phyloP scores from a whole-genome alignment of 805 yeast genomes.

The Kluyveromyces wickerhamii region DNA sequence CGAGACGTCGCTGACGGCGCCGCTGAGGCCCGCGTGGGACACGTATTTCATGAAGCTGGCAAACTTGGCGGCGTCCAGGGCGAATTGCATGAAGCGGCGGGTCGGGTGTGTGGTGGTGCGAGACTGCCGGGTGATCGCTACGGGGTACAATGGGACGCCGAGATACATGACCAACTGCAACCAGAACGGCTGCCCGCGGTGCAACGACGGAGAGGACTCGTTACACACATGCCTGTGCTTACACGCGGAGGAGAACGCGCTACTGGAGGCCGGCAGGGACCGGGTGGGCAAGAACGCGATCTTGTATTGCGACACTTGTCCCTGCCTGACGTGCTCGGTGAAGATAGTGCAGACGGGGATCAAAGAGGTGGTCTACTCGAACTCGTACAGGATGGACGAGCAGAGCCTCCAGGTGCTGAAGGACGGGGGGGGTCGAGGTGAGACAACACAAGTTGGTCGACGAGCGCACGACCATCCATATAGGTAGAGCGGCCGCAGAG shows the following conservation, averaged over 20 bases:
- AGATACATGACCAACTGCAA: conserved; percentile 80
- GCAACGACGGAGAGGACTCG: conserved; percentile 68
- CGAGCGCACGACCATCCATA: conserved; percentile 18
- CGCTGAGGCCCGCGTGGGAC: conserved; percentile 84
- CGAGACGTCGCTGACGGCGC: conserved; percentile 12
- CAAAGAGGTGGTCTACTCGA: conserved; percentile 85
- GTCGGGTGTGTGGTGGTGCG: conserved; percentile 95
- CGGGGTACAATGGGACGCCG: conserved; percentile 98
- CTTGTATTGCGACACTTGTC: conserved; percentile 92
- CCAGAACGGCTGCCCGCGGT: conserved; percentile 90
- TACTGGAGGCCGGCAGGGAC: conserved; percentile 89
- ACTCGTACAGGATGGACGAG: conserved; percentile 85
- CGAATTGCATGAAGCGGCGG: conserved; percentile 94
- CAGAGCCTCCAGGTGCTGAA: conserved; percentile 62
- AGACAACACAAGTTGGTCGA: conserved; percentile 43
- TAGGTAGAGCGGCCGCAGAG: conserved; percentile 1
- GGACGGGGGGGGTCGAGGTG: conserved; percentile 63
- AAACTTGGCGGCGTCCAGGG: conserved; percentile 82
- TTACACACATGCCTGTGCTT: conserved; percentile 83
- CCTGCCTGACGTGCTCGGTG: conserved; percentile 91
- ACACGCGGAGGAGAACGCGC: conserved; percentile 96
- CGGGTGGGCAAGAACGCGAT: conserved; percentile 57
- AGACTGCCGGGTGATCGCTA: conserved; percentile 79
- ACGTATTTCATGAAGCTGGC: conserved; percentile 91
- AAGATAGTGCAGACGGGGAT: conserved; percentile 93